phyloP scores from a whole-genome alignment of 2,329 filamentous ascomycete genomes.

The Aspergillus thermomutatus region DNA sequence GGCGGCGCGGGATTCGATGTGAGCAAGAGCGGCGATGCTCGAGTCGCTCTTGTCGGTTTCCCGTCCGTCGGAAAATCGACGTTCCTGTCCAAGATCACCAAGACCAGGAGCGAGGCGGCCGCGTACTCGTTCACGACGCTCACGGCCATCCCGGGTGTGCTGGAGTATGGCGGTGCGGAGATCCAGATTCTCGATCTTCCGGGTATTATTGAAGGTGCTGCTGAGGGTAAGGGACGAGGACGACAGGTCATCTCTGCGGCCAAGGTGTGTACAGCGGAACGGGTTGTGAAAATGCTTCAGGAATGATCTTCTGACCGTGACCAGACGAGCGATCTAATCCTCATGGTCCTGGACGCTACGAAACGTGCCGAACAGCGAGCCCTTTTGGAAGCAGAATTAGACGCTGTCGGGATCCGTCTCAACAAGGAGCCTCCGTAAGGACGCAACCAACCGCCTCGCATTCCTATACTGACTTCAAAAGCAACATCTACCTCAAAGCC shows the following conservation, averaged over 20 bases:
- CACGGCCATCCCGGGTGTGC: constrained; percentile 92
- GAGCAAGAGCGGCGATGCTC: constrained; percentile 91
- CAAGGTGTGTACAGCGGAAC: constrained; percentile 57
- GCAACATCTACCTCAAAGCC: constrained; percentile 93
- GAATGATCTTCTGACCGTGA: not conserved
- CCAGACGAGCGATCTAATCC: constrained; percentile 85
- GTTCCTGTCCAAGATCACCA: constrained; percentile 97
- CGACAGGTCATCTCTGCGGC: constrained; percentile 96
- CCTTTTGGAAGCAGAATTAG: constrained; percentile 84
- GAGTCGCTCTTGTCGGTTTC: constrained; percentile 97
- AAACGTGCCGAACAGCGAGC: constrained; percentile 92
- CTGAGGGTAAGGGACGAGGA: constrained; percentile 92
- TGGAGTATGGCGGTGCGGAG: constrained; percentile 96
- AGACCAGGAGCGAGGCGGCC: constrained; percentile 93
- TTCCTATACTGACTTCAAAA: constrained; percentile 30
- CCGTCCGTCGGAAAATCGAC: constrained; percentile 98
- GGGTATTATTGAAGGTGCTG: constrained; percentile 95
- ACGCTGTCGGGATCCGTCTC: constrained; percentile 89
- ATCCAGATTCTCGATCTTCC: constrained; percentile 97
- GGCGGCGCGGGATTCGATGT: constrained; percentile 84
- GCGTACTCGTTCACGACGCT: constrained; percentile 97
- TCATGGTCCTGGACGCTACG: constrained; percentile 96
- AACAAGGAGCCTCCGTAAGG: constrained; percentile 85
- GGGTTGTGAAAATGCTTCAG: not conserved
- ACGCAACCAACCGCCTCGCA: not conserved